Conservation (phyloP, 345 rosid species). For the Salix exigua region DNA sequence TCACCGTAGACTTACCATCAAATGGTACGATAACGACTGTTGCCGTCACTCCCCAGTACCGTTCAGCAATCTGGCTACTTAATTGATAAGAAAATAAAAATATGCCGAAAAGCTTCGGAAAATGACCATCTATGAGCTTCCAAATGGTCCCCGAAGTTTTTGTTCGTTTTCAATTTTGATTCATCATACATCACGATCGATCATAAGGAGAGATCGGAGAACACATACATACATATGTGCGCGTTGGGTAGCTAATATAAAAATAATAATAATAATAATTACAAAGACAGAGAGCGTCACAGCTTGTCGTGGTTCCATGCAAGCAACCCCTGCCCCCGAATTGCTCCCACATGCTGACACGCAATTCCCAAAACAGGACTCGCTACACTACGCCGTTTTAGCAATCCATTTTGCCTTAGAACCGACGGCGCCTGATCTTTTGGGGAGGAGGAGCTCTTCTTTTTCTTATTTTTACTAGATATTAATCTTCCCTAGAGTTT, state of each 20-base stretch:
- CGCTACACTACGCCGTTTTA: conserved; percentile 12
- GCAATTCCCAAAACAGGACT: not conserved
- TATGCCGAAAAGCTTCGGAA: conserved; percentile 17
- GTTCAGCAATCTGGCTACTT: not conserved
- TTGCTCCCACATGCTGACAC: conserved; percentile 24
- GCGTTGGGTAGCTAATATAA: not conserved
- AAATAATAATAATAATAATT: too few species aligned
- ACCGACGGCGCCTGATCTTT: not conserved
- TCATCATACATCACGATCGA: not conserved
- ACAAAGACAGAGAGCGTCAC: not conserved
- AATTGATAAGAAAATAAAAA: not conserved
- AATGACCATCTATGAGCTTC: not conserved
- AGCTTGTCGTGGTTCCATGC: conserved; percentile 13
- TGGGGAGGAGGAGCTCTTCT: not conserved
- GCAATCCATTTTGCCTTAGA: too few species aligned
- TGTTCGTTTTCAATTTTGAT: not conserved
- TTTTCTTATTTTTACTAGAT: not conserved
- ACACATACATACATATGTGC: too few species aligned
- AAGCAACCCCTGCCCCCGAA: not conserved
- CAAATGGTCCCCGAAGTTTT: conserved; percentile 12
- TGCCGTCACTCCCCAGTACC: not conserved
- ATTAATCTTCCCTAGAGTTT: too few species aligned
- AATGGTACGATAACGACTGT: not conserved
- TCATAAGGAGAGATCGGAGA: not conserved
- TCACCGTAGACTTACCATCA: too few species aligned